Evolutionary conservation across 768 basidiomycete species (phyloP).

Genomic region (Lactarius hengduanensis): DNA sequence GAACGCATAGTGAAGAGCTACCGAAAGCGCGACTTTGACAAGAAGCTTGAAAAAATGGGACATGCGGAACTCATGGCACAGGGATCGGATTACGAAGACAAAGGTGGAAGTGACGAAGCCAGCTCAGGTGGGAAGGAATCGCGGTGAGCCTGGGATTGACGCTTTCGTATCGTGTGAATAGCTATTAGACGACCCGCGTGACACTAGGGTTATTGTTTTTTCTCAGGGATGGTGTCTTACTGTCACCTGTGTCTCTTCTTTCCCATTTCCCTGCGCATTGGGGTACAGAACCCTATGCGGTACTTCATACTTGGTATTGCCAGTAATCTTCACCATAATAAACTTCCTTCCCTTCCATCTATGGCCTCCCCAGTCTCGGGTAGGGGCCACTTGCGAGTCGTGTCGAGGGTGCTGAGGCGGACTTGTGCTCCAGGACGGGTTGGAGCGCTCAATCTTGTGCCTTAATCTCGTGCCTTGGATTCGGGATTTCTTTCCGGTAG

Average conservation of each 20-base stretch:
- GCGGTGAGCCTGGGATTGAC: constrained; percentile 5
- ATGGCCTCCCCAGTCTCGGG: too few relatives aligned
- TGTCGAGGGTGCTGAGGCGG: too few relatives aligned
- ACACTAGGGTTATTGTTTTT: neutral
- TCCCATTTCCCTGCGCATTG: neutral
- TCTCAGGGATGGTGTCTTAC: neutral
- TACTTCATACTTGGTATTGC: too few relatives aligned
- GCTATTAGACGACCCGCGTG: constrained; percentile 1
- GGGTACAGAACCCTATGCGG: too few relatives aligned
- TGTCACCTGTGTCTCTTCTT: neutral
- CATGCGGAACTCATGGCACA: constrained; percentile 66
- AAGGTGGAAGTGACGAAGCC: neutral
- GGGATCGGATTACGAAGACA: constrained; percentile 40
- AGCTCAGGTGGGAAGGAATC: constrained; percentile 6
- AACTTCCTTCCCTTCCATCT: too few relatives aligned
- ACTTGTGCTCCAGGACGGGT: too few relatives aligned
- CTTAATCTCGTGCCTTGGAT: too few relatives aligned
- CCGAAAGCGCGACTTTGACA: constrained; percentile 80
- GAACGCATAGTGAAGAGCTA: constrained; percentile 91
- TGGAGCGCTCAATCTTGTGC: too few relatives aligned
- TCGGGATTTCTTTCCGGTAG: neutral
- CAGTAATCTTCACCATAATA: too few relatives aligned
- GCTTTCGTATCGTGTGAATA: neutral
- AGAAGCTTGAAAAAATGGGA: constrained; percentile 89
- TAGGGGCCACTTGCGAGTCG: too few relatives aligned